A percentile compares a stretch with the other conserved stretches of the same genome.
Evolutionary conservation across 1,284 basidiomycete species (phyloP).

Genomic region (Cryptococcus amylolentus): DNA sequence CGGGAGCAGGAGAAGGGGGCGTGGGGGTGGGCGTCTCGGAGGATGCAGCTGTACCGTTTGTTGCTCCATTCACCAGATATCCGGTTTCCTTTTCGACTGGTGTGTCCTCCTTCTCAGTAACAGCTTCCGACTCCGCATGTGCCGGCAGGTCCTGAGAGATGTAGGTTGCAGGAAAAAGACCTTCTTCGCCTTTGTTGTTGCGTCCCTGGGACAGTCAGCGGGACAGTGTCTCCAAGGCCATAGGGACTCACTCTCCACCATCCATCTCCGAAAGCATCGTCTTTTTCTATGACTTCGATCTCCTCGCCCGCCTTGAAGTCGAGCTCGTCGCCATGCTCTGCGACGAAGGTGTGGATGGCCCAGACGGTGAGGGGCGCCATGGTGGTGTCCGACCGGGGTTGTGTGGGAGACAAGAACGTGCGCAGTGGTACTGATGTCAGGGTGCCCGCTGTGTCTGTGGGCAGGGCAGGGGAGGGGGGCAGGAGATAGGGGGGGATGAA

Average conservation of each 20-base stretch:
- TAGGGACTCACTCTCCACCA: constrained; percentile 86
- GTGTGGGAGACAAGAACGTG: background rate
- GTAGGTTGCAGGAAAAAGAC: constrained; percentile 89
- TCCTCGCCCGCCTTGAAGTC: constrained; percentile 79
- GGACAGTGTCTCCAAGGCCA: background rate
- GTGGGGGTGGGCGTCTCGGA: constrained; percentile 1
- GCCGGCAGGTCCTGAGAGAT: constrained; percentile 58
- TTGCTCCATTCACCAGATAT: background rate
- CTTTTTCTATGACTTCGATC: constrained; percentile 86
- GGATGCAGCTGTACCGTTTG: background rate
- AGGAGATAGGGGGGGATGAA: background rate
- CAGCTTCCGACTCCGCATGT: constrained; percentile 24
- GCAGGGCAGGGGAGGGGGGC: background rate
- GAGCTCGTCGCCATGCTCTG: constrained; percentile 93
- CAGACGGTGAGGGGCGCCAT: constrained; percentile 30
- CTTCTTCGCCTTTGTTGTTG: constrained; percentile 73
- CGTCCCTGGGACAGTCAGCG: constrained; percentile 62
- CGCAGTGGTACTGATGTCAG: background rate
- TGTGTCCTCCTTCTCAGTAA: no score
- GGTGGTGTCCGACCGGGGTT: background rate
- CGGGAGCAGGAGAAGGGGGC: background rate
- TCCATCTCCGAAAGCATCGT: constrained; percentile 92
- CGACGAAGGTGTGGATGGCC: constrained; percentile 59
- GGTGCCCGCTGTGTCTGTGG: background rate
- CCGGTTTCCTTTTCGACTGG: no score